Base-by-base conservation (phyloP, 2,329 filamentous ascomycete species). In the Colletotrichum graminicola region DNA sequence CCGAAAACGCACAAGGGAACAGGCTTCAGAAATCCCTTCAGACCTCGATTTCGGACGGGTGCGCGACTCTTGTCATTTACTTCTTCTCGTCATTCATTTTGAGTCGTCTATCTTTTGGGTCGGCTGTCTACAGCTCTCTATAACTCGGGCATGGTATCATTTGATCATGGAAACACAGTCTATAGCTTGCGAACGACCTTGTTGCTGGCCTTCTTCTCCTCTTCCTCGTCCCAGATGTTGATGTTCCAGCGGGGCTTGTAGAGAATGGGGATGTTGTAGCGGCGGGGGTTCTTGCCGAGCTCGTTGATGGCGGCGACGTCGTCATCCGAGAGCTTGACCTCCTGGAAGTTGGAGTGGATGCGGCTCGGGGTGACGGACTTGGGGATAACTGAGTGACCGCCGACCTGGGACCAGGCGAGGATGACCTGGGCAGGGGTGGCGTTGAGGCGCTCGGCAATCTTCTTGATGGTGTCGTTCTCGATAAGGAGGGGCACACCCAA, bases 321-420 rank as follows among this genome's bases (percentile, higher is more conserved):
- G 66, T 86, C 84, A 49, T 87, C 84, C 55, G 83, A 81, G 70
- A 93, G 82, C 77, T 93, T 87, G 61, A 90, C 85, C 80, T 92
- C 87, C 82, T 90, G 83, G 78, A 91, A 93, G 85, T 94, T 94
- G 77, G 85, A 86, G 76, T 88, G 83, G 75, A 94, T 94, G 69
- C 92, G 88, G 43, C 85, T 84, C 61, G 89, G 85, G 67, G 88
- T 93, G 74, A 93, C 91, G 26, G 88, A 91, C 86, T 94, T 94
- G 77, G 92, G 92, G 76, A 94, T 93, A 75, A 94, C 92, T 75
- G 85, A 89, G 81, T 90, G 91, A 66, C 90, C 91, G 75, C 89
- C 81, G 55, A 85, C 75, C 82, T 86, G 78, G 83, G 83, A 79
- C 89, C 90, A 91, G 84, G 91, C 78, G 82, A 90, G 80, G 85